A percentile compares a stretch with the other conserved stretches of the same genome.
phyloP scores from a whole-genome alignment of 2,329 filamentous ascomycete species.

The Didymella segeticola region DNA sequence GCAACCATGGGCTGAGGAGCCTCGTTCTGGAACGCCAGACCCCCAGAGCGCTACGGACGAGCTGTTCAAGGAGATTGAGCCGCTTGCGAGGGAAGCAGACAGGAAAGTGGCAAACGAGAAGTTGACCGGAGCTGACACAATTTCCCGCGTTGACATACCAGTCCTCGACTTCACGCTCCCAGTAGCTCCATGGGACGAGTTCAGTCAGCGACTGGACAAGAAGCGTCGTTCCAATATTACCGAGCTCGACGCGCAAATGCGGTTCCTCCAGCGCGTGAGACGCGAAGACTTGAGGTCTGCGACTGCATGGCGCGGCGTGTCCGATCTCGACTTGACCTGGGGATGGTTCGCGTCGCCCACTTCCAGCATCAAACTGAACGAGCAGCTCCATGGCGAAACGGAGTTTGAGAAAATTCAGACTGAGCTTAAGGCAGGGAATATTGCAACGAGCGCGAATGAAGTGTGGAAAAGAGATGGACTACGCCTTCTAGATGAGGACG shows the following conservation, averaged over 20 bases:
- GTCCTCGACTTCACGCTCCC: slow-evolving; percentile 53
- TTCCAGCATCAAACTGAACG: slow-evolving; percentile 47
- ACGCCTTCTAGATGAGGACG: slow-evolving; percentile 51
- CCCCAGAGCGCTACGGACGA: slow-evolving; percentile 40
- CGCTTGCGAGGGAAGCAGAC: slow-evolving; percentile 47
- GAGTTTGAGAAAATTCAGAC: slow-evolving; percentile 46
- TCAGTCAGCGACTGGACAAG: slow-evolving; percentile 19
- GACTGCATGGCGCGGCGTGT: slow-evolving; percentile 51
- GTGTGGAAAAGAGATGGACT: slow-evolving; percentile 59
- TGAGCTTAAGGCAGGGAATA: slow-evolving; percentile 39
- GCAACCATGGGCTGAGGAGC: slow-evolving; percentile 33
- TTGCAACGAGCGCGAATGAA: slow-evolving; percentile 51
- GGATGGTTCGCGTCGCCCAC: slow-evolving; percentile 54
- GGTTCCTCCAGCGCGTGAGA: slow-evolving; percentile 46
- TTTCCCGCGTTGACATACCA: slow-evolving; percentile 58
- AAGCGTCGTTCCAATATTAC: slow-evolving; percentile 19
- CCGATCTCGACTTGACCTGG: slow-evolving; percentile 54
- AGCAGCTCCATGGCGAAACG: slow-evolving; percentile 51
- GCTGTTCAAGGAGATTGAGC: slow-evolving; percentile 45
- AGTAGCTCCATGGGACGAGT: slow-evolving; percentile 57
- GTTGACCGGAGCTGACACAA: slow-evolving; percentile 56
- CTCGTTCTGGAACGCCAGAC: slow-evolving; percentile 17
- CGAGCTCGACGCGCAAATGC: slow-evolving; percentile 39
- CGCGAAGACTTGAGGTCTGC: slow-evolving; percentile 38
- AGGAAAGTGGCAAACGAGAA: slow-evolving; percentile 52